A percentile compares a stretch with the other conserved stretches of the same genome.
These are phyloP conservation scores for Marchantia polymorpha DNA, from an alignment of 225 moss, liverwort and hornwort genomes.

Conservation along the genomic window DNA sequence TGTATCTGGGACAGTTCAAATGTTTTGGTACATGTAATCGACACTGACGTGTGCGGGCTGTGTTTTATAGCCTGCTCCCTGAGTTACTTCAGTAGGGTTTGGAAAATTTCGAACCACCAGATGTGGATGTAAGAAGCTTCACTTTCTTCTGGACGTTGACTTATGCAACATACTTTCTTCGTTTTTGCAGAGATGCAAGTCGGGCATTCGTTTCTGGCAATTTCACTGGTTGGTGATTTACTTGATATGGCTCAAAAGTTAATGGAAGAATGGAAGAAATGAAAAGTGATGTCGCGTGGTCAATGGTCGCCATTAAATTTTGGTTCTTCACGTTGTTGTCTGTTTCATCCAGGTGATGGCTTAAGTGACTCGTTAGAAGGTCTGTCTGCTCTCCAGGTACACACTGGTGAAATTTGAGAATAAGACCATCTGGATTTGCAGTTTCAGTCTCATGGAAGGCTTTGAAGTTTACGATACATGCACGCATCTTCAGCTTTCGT, in stretches of 20 bases:
- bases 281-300: not conserved
- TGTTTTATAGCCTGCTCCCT: no score
- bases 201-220: conserved; percentile 94
- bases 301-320: not conserved
- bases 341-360: conserved; percentile 58
- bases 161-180: not conserved
- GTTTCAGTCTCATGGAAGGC: no score
- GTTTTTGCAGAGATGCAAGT: conserved; percentile 68
- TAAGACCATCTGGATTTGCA: not conserved
- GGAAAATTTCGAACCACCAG: no score
- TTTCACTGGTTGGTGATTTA: conserved; percentile 64
- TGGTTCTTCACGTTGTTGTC: not conserved
- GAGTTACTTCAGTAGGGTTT: no score
- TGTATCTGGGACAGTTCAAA: not conserved
- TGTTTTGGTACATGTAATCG: not conserved
- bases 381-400: conserved; percentile 68
- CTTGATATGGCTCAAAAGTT: not conserved
- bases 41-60: no score
- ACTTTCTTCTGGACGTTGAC: not conserved
- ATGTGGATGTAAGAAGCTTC: not conserved
- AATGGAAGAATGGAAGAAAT: not conserved
- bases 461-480: no score
- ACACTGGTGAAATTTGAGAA: not conserved
- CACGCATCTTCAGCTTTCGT: no score
- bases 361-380: conserved; percentile 76